These are phyloP conservation scores for Acanthochlamys bracteata DNA, from an alignment of 106 monocot genomes.

Conservation along the genomic window DNA sequence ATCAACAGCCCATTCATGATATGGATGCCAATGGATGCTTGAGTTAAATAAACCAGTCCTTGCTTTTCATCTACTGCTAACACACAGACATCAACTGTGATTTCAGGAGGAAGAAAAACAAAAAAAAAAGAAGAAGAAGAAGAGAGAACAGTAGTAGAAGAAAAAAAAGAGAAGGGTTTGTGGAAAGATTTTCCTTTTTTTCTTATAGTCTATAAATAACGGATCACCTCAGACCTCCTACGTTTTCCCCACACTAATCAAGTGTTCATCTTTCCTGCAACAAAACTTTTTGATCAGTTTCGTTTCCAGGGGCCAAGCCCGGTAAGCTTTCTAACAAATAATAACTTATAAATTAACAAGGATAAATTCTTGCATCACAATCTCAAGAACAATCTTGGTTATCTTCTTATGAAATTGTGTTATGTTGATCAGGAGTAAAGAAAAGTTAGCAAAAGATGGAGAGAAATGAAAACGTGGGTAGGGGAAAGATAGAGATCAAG, in stretches of 20 bases:
- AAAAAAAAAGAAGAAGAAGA: neutral
- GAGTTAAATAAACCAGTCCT: constrained; percentile 11
- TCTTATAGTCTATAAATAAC: constrained; percentile 7
- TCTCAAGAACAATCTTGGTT: neutral
- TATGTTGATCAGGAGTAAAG: too few relatives aligned
- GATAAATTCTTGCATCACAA: neutral
- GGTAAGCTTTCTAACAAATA: too few relatives aligned
- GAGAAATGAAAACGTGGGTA: constrained; percentile 3
- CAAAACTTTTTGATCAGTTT: neutral
- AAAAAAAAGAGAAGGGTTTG: neutral
- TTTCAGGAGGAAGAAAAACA: too few relatives aligned
- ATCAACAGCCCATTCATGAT: constrained; percentile 10
- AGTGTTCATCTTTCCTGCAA: neutral
- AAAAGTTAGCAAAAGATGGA: neutral
- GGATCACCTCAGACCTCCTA: neutral
- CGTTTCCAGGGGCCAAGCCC: too few relatives aligned
- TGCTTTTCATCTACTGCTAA: constrained; percentile 10
- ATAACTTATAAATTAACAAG: neutral
- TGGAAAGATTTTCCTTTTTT: neutral
- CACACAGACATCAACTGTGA: neutral
- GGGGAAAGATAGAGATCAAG: constrained; percentile 18
- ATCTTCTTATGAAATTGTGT: neutral
- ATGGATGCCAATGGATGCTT: constrained; percentile 13
- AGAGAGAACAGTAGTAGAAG: constrained; percentile 11
- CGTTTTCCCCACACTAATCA: neutral